Evolutionary conservation across 208 protist genomes (phyloP).

Genomic region (Trypanosomatidae sp.): DNA sequence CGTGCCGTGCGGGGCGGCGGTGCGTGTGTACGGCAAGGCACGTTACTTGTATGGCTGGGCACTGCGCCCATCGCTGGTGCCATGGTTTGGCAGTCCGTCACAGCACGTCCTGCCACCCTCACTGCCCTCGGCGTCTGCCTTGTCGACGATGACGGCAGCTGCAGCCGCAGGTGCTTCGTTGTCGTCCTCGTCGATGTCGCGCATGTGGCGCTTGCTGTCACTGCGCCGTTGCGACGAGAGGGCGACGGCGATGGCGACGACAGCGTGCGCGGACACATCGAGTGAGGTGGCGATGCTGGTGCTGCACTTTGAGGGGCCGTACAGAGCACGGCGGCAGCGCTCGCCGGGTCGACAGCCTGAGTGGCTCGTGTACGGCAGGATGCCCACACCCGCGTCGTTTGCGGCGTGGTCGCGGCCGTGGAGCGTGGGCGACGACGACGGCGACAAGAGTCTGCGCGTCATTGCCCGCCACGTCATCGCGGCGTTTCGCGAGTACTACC

Average conservation of each 20-base stretch:
- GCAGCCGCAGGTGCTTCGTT: no score
- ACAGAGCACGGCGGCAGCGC: constrained; percentile 52
- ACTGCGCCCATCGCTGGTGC: constrained; percentile 31
- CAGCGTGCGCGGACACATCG: no score
- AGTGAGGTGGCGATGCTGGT: constrained; percentile 68
- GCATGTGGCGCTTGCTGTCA: no score
- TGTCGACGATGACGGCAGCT: neutral
- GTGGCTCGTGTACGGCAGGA: constrained; percentile 40
- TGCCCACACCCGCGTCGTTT: constrained; percentile 44
- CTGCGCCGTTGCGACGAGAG: no score
- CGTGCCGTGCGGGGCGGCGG: constrained; percentile 31
- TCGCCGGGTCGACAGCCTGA: constrained; percentile 68
- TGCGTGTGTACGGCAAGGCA: constrained; percentile 63
- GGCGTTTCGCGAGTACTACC: no score
- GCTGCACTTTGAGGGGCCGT: constrained; percentile 84
- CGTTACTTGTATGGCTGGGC: constrained; percentile 82
- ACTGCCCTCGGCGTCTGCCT: neutral
- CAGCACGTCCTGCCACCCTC: constrained; percentile 8
- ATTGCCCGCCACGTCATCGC: no score
- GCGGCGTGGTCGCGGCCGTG: constrained; percentile 52
- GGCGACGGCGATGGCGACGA: no score
- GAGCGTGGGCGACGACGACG: no score
- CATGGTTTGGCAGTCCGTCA: constrained; percentile 50
- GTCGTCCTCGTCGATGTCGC: no score
- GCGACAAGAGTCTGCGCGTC: no score